Conservation (phyloP, 257 asterid species). For the Solanum boliviense region DNA sequence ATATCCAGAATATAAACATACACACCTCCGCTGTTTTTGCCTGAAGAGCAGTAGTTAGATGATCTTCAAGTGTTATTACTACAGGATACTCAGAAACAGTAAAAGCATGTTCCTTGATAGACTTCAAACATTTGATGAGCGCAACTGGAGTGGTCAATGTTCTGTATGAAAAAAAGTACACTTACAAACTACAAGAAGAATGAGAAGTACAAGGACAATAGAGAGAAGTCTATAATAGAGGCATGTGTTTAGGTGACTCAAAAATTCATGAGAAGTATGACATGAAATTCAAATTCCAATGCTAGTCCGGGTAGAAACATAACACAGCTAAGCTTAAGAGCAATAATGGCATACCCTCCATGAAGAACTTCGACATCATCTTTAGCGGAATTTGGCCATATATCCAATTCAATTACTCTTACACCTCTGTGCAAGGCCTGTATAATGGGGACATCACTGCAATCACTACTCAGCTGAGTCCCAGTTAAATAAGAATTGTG, state of each 20-base stretch:
- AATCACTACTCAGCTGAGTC: conserved; percentile 59
- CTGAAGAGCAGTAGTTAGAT: conserved; percentile 1
- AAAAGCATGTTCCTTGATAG: conserved; percentile 9
- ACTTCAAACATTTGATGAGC: conserved; percentile 1
- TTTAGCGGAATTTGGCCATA: conserved; percentile 67
- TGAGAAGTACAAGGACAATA: neutral
- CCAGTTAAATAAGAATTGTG: conserved; percentile 77
- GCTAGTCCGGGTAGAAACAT: neutral
- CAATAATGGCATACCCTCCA: conserved; percentile 37
- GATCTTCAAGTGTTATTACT: conserved; percentile 10
- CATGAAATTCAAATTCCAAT: neutral
- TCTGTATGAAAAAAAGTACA: neutral
- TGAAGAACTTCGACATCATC: conserved; percentile 52
- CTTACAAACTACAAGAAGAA: neutral
- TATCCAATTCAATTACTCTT: conserved; percentile 61
- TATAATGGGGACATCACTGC: conserved; percentile 55
- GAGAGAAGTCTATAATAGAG: neutral
- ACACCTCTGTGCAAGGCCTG: conserved; percentile 45
- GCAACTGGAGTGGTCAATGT: conserved; percentile 8
- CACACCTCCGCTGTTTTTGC: neutral
- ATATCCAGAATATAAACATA: neutral
- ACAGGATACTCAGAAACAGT: conserved; percentile 7
- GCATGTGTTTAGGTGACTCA: neutral
- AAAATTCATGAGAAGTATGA: neutral
- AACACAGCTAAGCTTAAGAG: neutral